Evolutionary conservation across 23 red algal species (phyloP).

Genomic region (Rhodosorus marinus): DNA sequence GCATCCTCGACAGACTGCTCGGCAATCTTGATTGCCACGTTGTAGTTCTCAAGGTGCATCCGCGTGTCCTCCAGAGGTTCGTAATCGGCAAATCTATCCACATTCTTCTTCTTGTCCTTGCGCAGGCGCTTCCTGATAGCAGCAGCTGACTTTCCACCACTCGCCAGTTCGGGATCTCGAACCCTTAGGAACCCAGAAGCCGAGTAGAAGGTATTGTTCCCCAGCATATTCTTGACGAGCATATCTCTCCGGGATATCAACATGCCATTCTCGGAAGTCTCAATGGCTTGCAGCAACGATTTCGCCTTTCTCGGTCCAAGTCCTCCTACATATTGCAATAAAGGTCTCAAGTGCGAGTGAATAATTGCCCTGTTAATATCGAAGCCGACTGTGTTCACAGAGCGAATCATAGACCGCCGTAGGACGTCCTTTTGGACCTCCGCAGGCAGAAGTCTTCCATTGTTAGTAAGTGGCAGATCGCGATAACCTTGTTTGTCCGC

Average conservation of each 20-base stretch:
- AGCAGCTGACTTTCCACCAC: constrained; percentile 14
- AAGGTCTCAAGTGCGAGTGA: constrained; percentile 23
- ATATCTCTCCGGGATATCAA: background rate
- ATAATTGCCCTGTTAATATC: constrained; percentile 70
- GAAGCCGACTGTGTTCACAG: constrained; percentile 36
- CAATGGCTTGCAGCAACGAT: constrained; percentile 10
- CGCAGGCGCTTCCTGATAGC: constrained; percentile 11
- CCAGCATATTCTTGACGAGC: background rate
- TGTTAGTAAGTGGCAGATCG: constrained; percentile 24
- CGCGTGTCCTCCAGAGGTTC: constrained; percentile 84
- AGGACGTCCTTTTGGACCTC: constrained; percentile 21
- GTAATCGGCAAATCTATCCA: constrained; percentile 2
- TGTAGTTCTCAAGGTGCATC: constrained; percentile 77
- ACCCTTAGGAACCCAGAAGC: constrained; percentile 53
- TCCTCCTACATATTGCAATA: constrained; percentile 46
- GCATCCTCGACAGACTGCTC: constrained; percentile 35
- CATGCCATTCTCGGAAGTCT: background rate
- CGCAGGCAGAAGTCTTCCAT: constrained; percentile 20
- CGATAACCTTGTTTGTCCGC: constrained; percentile 17
- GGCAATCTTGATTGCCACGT: constrained; percentile 64
- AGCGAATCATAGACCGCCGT: constrained; percentile 29
- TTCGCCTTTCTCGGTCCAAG: constrained; percentile 50
- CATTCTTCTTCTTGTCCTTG: background rate
- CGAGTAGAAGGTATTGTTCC: constrained; percentile 20
- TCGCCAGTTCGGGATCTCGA: constrained; percentile 47